Percentiles rank a stretch among this genome's conserved stretches.
phyloP scores from a whole-genome alignment of 441 rosid species.

The Aquilaria agallochum region DNA sequence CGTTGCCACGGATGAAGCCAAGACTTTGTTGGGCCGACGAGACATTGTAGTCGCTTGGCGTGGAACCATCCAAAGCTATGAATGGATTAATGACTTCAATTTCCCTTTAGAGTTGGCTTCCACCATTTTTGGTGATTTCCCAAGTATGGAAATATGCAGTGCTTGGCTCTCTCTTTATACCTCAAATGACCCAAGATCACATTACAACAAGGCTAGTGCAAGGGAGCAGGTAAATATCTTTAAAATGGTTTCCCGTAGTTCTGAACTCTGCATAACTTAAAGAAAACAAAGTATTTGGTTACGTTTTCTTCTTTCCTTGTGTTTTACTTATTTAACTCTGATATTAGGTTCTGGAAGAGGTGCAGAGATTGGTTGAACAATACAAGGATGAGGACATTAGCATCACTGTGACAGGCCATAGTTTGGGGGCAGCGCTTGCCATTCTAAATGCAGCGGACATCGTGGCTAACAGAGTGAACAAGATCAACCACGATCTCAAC shows the following conservation, averaged over 20 bases:
- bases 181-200: constrained; percentile 32
- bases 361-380: constrained; percentile 28
- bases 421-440: constrained; percentile 40
- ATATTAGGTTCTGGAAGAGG: constrained; percentile 31
- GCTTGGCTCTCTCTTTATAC: constrained; percentile 50
- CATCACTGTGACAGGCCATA: constrained; percentile 41
- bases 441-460: constrained; percentile 33
- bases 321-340: constrained; percentile 5
- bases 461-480: constrained; percentile 18
- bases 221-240: constrained; percentile 43
- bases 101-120: constrained; percentile 31
- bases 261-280: too few relatives aligned
- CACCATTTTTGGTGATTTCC: constrained; percentile 18
- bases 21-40: constrained; percentile 47
- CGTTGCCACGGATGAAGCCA: constrained; percentile 48
- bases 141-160: constrained; percentile 25
- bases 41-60: constrained; percentile 57
- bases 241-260: too few relatives aligned
- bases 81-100: constrained; percentile 46
- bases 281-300: too few relatives aligned
- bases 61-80: constrained; percentile 40
- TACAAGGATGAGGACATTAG: constrained; percentile 42
- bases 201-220: constrained; percentile 37
- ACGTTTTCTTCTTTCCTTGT: too few relatives aligned
- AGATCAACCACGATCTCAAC: constrained; percentile 6